phyloP scores from a whole-genome alignment of 352 stramenopile genomes.

The Globisporangium takayamanum region DNA sequence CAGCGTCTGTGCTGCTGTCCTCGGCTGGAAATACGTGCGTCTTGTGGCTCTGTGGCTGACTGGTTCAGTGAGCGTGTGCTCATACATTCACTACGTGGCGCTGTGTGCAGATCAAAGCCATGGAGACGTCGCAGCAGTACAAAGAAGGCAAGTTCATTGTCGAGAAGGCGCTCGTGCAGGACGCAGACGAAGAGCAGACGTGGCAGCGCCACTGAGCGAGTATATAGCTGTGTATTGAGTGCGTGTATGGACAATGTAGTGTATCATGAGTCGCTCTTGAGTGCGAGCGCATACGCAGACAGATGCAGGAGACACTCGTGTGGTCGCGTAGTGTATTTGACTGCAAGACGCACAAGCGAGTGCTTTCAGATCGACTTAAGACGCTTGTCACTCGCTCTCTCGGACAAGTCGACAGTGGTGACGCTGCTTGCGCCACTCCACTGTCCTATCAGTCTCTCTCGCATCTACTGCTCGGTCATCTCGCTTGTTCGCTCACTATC shows the following conservation, averaged over 20 bases:
- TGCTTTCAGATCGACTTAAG: no score
- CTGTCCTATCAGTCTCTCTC: neutral
- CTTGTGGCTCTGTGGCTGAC: neutral
- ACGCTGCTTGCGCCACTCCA: neutral
- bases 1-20: slow-evolving; percentile 44
- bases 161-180: slow-evolving; percentile 65
- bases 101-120: slow-evolving; percentile 52
- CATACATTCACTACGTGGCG: no score
- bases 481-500: neutral
- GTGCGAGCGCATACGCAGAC: no score
- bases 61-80: neutral
- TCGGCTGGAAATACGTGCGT: slow-evolving; percentile 83
- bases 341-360: no score
- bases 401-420: no score
- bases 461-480: neutral
- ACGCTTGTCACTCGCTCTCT: no score
- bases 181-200: slow-evolving; percentile 46
- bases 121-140: slow-evolving; percentile 80
- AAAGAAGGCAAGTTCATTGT: slow-evolving; percentile 85
- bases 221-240: neutral
- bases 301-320: no score
- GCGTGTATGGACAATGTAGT: neutral
- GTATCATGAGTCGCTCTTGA: neutral
- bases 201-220: slow-evolving; percentile 25
- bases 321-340: no score